Base-by-base conservation (phyloP, 1,284 basidiomycete genomes). In the Trametes sp. region DNA sequence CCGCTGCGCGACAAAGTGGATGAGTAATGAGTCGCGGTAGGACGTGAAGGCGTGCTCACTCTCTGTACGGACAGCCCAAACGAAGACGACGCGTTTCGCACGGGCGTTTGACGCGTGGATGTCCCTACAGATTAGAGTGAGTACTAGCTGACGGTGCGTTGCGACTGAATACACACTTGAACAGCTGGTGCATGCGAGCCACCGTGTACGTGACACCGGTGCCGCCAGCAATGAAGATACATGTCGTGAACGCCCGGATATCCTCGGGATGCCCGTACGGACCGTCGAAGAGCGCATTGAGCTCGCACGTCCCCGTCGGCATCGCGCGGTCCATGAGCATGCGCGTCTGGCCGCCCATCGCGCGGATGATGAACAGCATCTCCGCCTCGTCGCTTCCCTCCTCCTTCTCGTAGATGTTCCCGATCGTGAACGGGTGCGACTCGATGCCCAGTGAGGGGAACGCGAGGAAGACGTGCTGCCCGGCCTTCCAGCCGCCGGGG, bases 391-490 rank as follows among this genome's bases (percentile, higher is more conserved):
- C 57, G 13, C 61, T 57, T 26, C 55, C 66, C 31, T 68, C 65
- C 29, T 58, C 65, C 49, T 68, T 63, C 51, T 63, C 62, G 24
- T 70, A 69, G 44, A 82, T 74, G 45, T 77, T 82, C 13, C 81
- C 76, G 57, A 87, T 84, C 0, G 86, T 87, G 71, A 87, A 86
- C 4, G 85, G 84, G 67, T 87, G 86, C 8, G 81, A 78, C 70
- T 87, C 81, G 59, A 82, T 76, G 16, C 78, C 72, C 5, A 70
- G 69, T 5, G 82, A 66, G 0, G 86, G 85, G 63, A 85, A 78
- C 11, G 81, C 79, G 42, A 87, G 73, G 70, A 82, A 86, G 4
- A 79, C 81, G 64, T 82, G 82, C 70, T 90, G 88, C 1, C 88
- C 88, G 0, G 87, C 81, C 8, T 70, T 73, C 88, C 88, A 91